Evolutionary conservation across 2,329 filamentous ascomycete species (phyloP).

Genomic region (Fusarium subtropicale): DNA sequence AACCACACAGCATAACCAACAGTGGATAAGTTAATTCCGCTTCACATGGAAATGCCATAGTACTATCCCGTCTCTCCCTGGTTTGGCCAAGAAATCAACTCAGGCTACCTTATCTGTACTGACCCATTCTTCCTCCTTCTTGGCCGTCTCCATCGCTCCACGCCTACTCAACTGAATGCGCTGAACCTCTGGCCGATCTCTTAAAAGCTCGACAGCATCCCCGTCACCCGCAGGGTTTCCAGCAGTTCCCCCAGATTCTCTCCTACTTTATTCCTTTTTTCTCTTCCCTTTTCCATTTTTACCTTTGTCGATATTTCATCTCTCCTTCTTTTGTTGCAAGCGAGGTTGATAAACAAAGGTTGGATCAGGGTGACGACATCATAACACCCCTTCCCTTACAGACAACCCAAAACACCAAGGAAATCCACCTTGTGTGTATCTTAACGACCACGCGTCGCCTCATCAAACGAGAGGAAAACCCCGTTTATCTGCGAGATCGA

Average conservation of each 20-base stretch:
- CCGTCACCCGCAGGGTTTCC: slow-evolving; percentile 34
- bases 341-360: background rate
- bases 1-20: background rate
- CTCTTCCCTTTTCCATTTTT: background rate
- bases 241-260: slow-evolving; percentile 33
- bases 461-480: slow-evolving; percentile 11
- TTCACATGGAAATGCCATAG: slow-evolving; percentile 16
- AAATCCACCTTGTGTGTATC: slow-evolving; percentile 8
- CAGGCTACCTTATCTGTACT: slow-evolving; percentile 44
- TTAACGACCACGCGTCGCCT: slow-evolving; percentile 16
- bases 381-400: background rate
- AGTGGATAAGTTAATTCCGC: slow-evolving; percentile 22
- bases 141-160: slow-evolving; percentile 25
- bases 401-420: slow-evolving; percentile 25
- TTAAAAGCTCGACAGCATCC: slow-evolving; percentile 44
- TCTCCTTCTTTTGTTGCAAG: background rate
- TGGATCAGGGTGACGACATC: slow-evolving; percentile 10
- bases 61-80: slow-evolving; percentile 6
- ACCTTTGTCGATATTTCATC: slow-evolving; percentile 3
- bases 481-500: slow-evolving; percentile 24
- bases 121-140: slow-evolving; percentile 44
- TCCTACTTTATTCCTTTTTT: slow-evolving; percentile 13
- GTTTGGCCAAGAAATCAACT: slow-evolving; percentile 17
- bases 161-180: background rate
- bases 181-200: slow-evolving; percentile 36